phyloP scores from a whole-genome alignment of 805 yeast species.

The Pichia scutulata region DNA sequence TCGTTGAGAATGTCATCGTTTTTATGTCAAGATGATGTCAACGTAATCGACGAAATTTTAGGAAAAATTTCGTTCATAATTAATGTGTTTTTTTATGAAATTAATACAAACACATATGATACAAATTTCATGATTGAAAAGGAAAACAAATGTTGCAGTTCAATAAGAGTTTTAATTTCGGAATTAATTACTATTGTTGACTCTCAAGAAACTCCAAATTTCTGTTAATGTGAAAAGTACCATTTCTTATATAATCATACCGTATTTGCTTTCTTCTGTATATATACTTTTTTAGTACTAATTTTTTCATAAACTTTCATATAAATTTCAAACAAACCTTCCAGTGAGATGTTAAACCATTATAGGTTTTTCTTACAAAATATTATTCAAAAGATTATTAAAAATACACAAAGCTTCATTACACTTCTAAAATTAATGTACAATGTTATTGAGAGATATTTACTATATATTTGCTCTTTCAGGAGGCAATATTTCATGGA shows the following conservation, averaged over 20 bases:
- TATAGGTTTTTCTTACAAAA: too few relatives aligned
- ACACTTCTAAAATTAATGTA: neutral
- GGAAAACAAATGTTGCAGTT: slow-evolving; percentile 14
- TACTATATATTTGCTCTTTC: slow-evolving; percentile 16
- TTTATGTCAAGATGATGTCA: slow-evolving; percentile 7
- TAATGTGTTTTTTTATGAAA: slow-evolving; percentile 8
- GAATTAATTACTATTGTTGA: neutral
- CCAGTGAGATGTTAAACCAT: too few relatives aligned
- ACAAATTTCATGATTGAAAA: neutral
- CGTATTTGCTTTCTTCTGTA: neutral
- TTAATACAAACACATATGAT: slow-evolving; percentile 2
- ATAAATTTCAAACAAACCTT: too few relatives aligned
- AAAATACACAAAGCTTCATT: too few relatives aligned
- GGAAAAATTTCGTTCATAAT: slow-evolving; percentile 13
- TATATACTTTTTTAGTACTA: neutral
- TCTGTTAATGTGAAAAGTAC: neutral
- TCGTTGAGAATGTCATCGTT: neutral
- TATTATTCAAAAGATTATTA: too few relatives aligned
- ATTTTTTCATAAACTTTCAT: neutral
- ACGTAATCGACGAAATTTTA: slow-evolving; percentile 14
- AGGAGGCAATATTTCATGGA: slow-evolving; percentile 49
- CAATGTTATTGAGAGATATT: neutral
- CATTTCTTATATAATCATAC: neutral
- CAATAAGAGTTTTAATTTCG: slow-evolving; percentile 12
- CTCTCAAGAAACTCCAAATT: neutral